A percentile compares a stretch with the other conserved stretches of the same genome.
Evolutionary conservation across 768 basidiomycete species (phyloP).

Genomic region (Lactarius psammicola): DNA sequence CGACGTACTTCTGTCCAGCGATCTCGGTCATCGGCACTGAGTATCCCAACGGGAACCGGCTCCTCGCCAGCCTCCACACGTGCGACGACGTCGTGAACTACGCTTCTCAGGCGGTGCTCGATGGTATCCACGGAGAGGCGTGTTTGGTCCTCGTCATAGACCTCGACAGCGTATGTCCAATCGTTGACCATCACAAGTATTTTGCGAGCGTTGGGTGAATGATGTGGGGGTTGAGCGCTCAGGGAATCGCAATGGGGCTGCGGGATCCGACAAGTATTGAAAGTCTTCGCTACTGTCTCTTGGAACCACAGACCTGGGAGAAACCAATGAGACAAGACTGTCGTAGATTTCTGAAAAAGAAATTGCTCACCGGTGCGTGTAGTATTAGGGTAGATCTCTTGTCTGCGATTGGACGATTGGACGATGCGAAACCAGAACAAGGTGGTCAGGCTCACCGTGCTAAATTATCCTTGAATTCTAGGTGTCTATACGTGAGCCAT

Average conservation of each 20-base stretch:
- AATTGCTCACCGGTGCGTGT: slow-evolving; percentile 58
- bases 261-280: slow-evolving; percentile 78
- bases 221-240: slow-evolving; percentile 46
- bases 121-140: slow-evolving; percentile 41
- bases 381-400: slow-evolving; percentile 66
- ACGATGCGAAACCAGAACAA: neutral
- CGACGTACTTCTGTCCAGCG: slow-evolving; percentile 69
- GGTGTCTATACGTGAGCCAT: slow-evolving; percentile 69
- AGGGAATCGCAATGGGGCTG: slow-evolving; percentile 61
- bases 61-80: slow-evolving; percentile 53
- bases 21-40: slow-evolving; percentile 81
- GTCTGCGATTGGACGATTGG: slow-evolving; percentile 41
- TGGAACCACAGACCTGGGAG: slow-evolving; percentile 61
- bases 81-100: slow-evolving; percentile 56
- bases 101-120: slow-evolving; percentile 45
- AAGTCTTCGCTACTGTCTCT: slow-evolving; percentile 57
- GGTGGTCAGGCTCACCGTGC: slow-evolving; percentile 48
- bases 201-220: slow-evolving; percentile 51
- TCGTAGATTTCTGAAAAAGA: neutral
- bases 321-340: neutral
- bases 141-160: slow-evolving; percentile 46
- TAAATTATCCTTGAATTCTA: slow-evolving; percentile 70
- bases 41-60: slow-evolving; percentile 60
- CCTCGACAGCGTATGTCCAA: slow-evolving; percentile 76
- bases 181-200: slow-evolving; percentile 71